Evolutionary conservation across 768 basidiomycete species (phyloP).

Genomic region (Lepiota brunneoincarnata): DNA sequence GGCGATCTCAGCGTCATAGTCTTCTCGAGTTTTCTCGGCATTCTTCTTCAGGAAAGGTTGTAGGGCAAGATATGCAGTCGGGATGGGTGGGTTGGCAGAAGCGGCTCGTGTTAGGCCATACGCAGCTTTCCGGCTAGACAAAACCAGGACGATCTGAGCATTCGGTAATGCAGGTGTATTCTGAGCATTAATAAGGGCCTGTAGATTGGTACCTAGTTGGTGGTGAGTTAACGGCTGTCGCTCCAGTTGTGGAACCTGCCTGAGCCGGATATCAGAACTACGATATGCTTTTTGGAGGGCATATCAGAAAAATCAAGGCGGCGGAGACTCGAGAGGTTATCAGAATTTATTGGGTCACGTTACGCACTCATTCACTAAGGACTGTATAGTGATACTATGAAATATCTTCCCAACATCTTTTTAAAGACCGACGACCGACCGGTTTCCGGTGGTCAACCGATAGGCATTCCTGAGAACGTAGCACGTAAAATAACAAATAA

Average conservation of each 20-base stretch:
- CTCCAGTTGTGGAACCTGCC: conserved; percentile 30
- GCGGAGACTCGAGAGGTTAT: neutral
- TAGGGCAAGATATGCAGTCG: conserved; percentile 78
- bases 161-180: conserved; percentile 72
- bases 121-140: conserved; percentile 91
- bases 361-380: neutral
- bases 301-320: conserved; percentile 8
- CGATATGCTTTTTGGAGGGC: conserved; percentile 29
- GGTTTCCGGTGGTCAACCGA: no score
- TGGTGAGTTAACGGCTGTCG: conserved; percentile 2
- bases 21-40: conserved; percentile 69
- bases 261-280: conserved; percentile 53
- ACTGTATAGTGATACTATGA: no score
- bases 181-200: conserved; percentile 90
- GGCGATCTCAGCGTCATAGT: conserved; percentile 86
- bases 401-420: no score
- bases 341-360: neutral
- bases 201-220: conserved; percentile 83
- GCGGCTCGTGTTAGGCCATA: conserved; percentile 85
- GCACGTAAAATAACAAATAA: no score
- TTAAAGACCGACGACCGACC: no score
- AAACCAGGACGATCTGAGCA: conserved; percentile 70
- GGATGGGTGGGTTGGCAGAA: conserved; percentile 69
- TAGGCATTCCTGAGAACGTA: no score
- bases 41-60: conserved; percentile 78